Evolutionary conservation across 2,329 filamentous ascomycete species (phyloP).

Genomic region (Macrophomina tecta): DNA sequence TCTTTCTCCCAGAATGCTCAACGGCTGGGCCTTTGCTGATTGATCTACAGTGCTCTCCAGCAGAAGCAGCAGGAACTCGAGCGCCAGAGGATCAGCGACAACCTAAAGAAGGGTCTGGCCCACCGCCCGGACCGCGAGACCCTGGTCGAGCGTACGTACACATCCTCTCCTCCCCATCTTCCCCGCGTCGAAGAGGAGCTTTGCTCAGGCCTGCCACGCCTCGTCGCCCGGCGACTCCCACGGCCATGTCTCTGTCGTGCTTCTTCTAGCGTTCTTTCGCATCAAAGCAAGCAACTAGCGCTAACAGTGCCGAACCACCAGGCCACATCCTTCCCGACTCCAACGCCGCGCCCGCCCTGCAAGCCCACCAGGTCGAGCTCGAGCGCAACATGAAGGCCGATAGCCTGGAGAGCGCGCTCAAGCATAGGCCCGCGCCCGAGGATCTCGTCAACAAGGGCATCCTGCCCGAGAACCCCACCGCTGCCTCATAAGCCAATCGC

Average conservation of each 20-base stretch:
- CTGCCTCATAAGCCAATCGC: not conserved
- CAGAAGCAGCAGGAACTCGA: constrained; percentile 67
- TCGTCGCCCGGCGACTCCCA: not conserved
- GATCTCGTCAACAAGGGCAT: constrained; percentile 81
- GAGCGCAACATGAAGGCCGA: constrained; percentile 88
- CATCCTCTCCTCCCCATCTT: constrained; percentile 23
- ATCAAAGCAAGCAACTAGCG: constrained; percentile 6
- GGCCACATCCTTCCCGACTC: constrained; percentile 87
- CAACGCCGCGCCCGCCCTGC: constrained; percentile 76
- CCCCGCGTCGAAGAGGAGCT: not conserved
- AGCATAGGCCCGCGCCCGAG: constrained; percentile 76
- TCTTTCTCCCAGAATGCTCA: not conserved
- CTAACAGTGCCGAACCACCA: constrained; percentile 43
- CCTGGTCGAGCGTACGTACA: constrained; percentile 74
- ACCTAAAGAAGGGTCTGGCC: constrained; percentile 68
- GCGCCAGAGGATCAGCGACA: constrained; percentile 67
- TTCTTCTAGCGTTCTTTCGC: not conserved
- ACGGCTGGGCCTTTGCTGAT: not conserved
- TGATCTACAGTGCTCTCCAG: constrained; percentile 62
- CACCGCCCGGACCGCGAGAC: constrained; percentile 72
- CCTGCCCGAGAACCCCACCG: constrained; percentile 55
- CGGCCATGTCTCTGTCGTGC: not conserved
- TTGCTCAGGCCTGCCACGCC: not conserved
- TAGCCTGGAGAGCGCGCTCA: constrained; percentile 84
- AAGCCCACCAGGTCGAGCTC: constrained; percentile 82